Evolutionary conservation across 495 filamentous ascomycete species (phyloP), one percentile per base, ranked within the genome.

Genomic region (Hypoxylon fuscum): DNA sequence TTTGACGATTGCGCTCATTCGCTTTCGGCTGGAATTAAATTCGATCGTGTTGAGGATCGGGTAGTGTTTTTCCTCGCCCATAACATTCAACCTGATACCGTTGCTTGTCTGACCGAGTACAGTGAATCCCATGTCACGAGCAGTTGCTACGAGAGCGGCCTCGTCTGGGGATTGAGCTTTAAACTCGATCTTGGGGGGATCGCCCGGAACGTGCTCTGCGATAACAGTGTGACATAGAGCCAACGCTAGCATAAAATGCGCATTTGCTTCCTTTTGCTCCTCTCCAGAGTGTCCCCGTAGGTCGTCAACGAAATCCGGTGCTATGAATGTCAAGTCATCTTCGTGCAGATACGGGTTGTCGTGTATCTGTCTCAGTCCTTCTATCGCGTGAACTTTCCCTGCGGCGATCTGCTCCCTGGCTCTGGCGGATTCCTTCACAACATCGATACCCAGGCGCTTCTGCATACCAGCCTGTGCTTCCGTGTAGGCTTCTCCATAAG

Each of bases 141-240:
- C 96, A 12, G 95, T 98, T 37, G 93, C 86, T 5, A 97, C 96
- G 17, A 99, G 77, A 23, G 96, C 96, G 23, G 95, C 94, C 74
- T 99, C 96, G 71, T 99, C 96, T 9, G 96, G 96, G 31, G 93
- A 97, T 66, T 99, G 96, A 3, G 96, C 96, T 74, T 94, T 97
- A 82, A 96, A 97, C 48, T 95, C 88, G 51, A 98, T 92, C 72
- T 83, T 89, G 3, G 95, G 94, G 14, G 90, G 92, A 63, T 97
- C 88, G 7, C 93, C 93, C 0, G 93, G 92, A 11, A 88, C 85
- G 57, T 88, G 86, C 65, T 99, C 96, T 12, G 96, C 90, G 45
- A 99, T 93, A 55, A 98, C 96, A 0, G 93, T 95, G 68, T 99
- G 96, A 68, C 96, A 99, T 40, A 99, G 83, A 6, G 96, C 93